A percentile compares a stretch with the other conserved stretches of the same genome.
Evolutionary conservation across 257 asterid species (phyloP).

Genomic region (Forsythia suspensa): DNA sequence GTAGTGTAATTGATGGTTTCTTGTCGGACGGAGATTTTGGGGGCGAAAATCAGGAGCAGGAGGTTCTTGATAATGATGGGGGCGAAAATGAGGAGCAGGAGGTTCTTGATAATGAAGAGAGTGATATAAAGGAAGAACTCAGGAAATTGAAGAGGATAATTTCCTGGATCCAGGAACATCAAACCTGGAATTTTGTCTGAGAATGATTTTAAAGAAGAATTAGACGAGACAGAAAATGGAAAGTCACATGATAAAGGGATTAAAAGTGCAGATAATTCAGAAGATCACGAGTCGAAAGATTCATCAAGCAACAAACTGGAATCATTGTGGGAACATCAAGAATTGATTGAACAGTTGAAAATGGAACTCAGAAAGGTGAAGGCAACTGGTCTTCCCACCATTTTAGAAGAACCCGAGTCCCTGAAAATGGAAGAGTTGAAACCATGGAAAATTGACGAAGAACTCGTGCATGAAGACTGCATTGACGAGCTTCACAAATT

Average conservation of each 20-base stretch:
- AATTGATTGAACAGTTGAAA: constrained; percentile 79
- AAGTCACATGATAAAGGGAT: constrained; percentile 5
- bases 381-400: constrained; percentile 95
- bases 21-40: constrained; percentile 59
- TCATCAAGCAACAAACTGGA: constrained; percentile 54
- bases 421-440: constrained; percentile 70
- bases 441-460: constrained; percentile 92
- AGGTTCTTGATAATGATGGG: too few relatives aligned
- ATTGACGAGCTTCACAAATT: constrained; percentile 78
- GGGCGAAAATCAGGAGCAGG: constrained; percentile 16
- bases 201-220: constrained; percentile 37
- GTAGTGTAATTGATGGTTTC: constrained; percentile 31
- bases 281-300: constrained; percentile 30
- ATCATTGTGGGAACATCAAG: constrained; percentile 96
- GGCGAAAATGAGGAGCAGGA: too few relatives aligned
- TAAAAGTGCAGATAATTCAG: constrained; percentile 25
- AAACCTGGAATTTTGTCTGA: constrained; percentile 33
- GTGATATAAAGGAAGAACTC: constrained; percentile 44
- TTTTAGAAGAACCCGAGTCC: constrained; percentile 78
- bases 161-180: neutral
- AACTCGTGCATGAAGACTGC: constrained; percentile 57
- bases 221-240: neutral
- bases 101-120: constrained; percentile 4
- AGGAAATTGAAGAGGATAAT: constrained; percentile 26
- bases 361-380: constrained; percentile 78